phyloP scores from a whole-genome alignment of 768 basidiomycete genomes.

The Hygrocybe coccinea region DNA sequence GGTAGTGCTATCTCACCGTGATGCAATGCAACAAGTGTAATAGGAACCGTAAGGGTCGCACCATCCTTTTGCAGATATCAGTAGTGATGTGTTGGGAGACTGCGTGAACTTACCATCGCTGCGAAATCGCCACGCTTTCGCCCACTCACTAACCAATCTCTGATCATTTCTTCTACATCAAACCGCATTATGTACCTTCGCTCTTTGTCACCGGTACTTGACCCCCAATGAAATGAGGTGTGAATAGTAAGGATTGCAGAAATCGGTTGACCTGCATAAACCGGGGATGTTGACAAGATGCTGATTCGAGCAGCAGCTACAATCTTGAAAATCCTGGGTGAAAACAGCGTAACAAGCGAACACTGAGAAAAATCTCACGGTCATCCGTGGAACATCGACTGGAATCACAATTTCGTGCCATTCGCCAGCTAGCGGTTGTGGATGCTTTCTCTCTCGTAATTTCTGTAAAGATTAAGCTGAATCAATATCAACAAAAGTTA shows the following conservation, averaged over 20 bases:
- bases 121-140: constrained; percentile 79
- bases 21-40: constrained; percentile 83
- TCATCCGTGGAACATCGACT: constrained; percentile 79
- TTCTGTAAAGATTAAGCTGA: constrained; percentile 25
- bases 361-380: constrained; percentile 47
- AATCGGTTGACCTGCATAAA: constrained; percentile 90
- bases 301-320: constrained; percentile 55
- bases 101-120: constrained; percentile 50
- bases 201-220: constrained; percentile 36
- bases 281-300: constrained; percentile 40
- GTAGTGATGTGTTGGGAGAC: not conserved
- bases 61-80: constrained; percentile 46
- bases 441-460: constrained; percentile 41
- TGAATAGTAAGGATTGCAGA: constrained; percentile 58
- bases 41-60: constrained; percentile 49
- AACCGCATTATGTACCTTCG: constrained; percentile 60
- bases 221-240: constrained; percentile 77
- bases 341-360: constrained; percentile 4
- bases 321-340: constrained; percentile 42
- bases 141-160: constrained; percentile 88
- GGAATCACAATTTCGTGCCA: constrained; percentile 82
- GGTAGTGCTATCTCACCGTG: constrained; percentile 79
- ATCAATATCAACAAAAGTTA: not conserved
- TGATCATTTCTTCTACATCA: constrained; percentile 74
- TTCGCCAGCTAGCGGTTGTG: constrained; percentile 34